A percentile compares a stretch with the other conserved stretches of the same genome.
phyloP scores from a whole-genome alignment of 768 basidiomycete genomes.

The Jaapia argillacea region DNA sequence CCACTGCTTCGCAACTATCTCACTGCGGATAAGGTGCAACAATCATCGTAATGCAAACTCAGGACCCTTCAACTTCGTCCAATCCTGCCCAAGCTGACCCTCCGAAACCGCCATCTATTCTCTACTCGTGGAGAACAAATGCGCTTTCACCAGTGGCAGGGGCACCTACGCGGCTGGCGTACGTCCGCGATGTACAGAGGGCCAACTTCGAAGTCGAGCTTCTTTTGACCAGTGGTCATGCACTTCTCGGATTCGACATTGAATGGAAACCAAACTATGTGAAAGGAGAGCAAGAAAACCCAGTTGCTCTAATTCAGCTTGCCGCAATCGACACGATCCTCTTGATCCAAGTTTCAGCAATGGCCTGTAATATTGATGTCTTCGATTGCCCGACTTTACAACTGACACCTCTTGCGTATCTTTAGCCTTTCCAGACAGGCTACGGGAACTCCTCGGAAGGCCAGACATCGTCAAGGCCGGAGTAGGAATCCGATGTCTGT shows the following conservation, averaged over 20 bases:
- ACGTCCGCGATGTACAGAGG: no score
- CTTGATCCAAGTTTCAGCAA: conserved; percentile 56
- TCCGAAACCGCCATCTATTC: no score
- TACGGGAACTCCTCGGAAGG: conserved; percentile 42
- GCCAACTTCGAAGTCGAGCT: no score
- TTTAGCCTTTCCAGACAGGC: conserved; percentile 45
- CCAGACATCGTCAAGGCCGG: conserved; percentile 55
- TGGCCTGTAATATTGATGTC: conserved; percentile 29
- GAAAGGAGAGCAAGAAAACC: conserved; percentile 50
- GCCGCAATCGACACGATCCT: conserved; percentile 44
- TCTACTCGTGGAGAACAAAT: no score
- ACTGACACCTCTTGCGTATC: neutral
- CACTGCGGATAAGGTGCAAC: no score
- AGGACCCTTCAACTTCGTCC: no score
- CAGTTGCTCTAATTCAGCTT: conserved; percentile 66
- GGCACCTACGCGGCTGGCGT: no score
- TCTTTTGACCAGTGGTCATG: no score
- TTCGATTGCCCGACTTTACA: neutral
- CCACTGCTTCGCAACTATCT: no score
- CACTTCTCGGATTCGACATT: conserved; percentile 58
- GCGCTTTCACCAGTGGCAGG: no score
- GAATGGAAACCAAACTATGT: conserved; percentile 65
- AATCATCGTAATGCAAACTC: no score
- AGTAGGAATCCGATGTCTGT: conserved; percentile 59
- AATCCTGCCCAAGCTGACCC: no score